These are phyloP conservation scores for Rhizodiscina lignyota DNA, from an alignment of 495 filamentous ascomycete genomes.

Conservation along the genomic window DNA sequence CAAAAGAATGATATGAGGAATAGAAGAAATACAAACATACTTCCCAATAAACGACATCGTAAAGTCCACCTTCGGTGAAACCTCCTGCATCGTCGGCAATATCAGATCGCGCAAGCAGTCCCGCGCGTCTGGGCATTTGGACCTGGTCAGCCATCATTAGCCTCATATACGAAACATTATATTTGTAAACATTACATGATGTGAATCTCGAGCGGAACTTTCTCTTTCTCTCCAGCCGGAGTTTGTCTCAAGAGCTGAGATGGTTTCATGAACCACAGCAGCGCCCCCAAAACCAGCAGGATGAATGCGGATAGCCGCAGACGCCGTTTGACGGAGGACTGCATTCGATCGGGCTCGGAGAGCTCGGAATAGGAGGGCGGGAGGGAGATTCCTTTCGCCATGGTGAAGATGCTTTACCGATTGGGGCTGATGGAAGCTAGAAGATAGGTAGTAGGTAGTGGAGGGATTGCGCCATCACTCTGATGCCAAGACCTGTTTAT, in stretches of 20 bases:
- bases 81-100: constrained; percentile 69
- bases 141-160: constrained; percentile 4
- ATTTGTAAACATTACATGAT: constrained; percentile 42
- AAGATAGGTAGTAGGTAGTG: too few species aligned
- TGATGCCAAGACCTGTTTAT: too few species aligned
- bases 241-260: neutral
- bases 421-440: too few species aligned
- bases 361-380: too few species aligned
- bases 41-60: constrained; percentile 76
- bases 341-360: too few species aligned
- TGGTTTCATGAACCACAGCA: neutral
- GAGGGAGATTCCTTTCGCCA: too few species aligned
- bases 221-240: neutral
- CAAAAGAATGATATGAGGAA: neutral
- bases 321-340: too few species aligned
- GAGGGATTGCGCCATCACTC: too few species aligned
- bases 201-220: constrained; percentile 33
- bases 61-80: constrained; percentile 77
- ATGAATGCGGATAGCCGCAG: neutral
- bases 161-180: too few species aligned
- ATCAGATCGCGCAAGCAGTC: constrained; percentile 70
- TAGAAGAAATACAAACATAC: constrained; percentile 25
- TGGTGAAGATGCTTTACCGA: too few species aligned
- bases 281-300: neutral
- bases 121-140: constrained; percentile 62